Conservation (phyloP, 176 grass and related monocot species). For the Hsuehochloa calcarea region DNA sequence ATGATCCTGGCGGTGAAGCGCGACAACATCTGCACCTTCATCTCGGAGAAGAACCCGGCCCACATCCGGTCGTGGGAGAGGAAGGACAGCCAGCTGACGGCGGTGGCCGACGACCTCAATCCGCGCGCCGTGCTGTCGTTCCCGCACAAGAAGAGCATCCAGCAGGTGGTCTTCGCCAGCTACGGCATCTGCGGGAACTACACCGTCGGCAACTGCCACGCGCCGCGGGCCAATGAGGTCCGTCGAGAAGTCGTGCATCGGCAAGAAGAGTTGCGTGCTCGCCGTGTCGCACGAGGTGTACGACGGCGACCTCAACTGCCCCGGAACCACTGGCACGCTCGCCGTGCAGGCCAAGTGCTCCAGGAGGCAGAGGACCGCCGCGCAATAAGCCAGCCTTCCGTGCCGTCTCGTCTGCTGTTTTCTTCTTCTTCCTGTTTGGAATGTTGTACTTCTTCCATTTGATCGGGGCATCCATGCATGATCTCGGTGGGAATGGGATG, state of each 20-base stretch:
- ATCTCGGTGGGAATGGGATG: background rate
- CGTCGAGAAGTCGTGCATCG: slow-evolving; percentile 73
- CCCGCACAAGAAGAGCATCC: slow-evolving; percentile 63
- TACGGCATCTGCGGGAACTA: slow-evolving; percentile 88
- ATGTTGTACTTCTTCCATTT: slow-evolving; percentile 21
- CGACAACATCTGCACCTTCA: slow-evolving; percentile 89
- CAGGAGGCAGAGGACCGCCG: slow-evolving; percentile 37
- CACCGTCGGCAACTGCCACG: slow-evolving; percentile 66
- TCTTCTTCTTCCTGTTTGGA: background rate
- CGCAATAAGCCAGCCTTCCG: slow-evolving; percentile 28
- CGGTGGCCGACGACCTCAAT: slow-evolving; percentile 31
- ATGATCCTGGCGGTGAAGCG: slow-evolving; percentile 80
- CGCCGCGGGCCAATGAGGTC: slow-evolving; percentile 38
- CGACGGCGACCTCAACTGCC: slow-evolving; percentile 60
- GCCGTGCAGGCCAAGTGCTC: slow-evolving; percentile 93
- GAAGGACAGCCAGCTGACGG: slow-evolving; percentile 47
- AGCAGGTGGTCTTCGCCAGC: slow-evolving; percentile 72
- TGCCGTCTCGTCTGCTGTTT: background rate
- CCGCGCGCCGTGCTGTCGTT: slow-evolving; percentile 46
- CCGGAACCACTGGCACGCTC: slow-evolving; percentile 65
- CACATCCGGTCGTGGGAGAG: slow-evolving; percentile 54
- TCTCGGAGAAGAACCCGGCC: slow-evolving; percentile 61
- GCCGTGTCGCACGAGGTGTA: slow-evolving; percentile 48
- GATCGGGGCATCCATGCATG: background rate
- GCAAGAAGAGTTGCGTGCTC: slow-evolving; percentile 54